These are phyloP conservation scores for Aristolochia contorta DNA, from an alignment of 164 flowering plant genomes.

Conservation along the genomic window DNA sequence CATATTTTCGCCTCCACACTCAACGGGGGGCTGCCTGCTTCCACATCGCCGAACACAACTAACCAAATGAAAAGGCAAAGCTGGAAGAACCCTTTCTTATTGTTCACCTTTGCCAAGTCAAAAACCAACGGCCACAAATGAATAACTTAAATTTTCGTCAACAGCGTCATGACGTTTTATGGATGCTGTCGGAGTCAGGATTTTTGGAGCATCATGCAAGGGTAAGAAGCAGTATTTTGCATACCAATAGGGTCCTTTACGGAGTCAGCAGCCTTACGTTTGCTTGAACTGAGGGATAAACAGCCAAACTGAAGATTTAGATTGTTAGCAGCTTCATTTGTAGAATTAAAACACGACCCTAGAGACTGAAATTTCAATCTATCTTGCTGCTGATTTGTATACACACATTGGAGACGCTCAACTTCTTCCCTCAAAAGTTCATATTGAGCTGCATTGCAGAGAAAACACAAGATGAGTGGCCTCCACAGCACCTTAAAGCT, in stretches of 20 bases:
- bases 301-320: slow-evolving; percentile 5
- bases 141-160: background rate
- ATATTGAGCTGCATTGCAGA: slow-evolving; percentile 5
- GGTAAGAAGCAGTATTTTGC: slow-evolving; percentile 2
- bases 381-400: background rate
- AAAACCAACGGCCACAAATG: background rate
- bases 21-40: slow-evolving; percentile 2
- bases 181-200: slow-evolving; percentile 2
- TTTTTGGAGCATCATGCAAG: slow-evolving; percentile 7
- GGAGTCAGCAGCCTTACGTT: background rate
- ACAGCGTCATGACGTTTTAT: background rate
- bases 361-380: background rate
- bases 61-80: background rate
- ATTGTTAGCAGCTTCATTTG: background rate
- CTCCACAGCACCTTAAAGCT: too few species aligned
- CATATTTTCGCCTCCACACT: background rate
- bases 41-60: background rate
- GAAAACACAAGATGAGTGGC: background rate
- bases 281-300: slow-evolving; percentile 2
- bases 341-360: background rate
- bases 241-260: slow-evolving; percentile 2
- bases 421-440: slow-evolving; percentile 8
- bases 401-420: slow-evolving; percentile 3
- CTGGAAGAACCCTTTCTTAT: background rate
- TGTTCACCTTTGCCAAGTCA: background rate